Percentiles rank a stretch among this genome's conserved stretches.
Evolutionary conservation across 331 rosid species (phyloP).

Genomic region (Quercus tomentella): DNA sequence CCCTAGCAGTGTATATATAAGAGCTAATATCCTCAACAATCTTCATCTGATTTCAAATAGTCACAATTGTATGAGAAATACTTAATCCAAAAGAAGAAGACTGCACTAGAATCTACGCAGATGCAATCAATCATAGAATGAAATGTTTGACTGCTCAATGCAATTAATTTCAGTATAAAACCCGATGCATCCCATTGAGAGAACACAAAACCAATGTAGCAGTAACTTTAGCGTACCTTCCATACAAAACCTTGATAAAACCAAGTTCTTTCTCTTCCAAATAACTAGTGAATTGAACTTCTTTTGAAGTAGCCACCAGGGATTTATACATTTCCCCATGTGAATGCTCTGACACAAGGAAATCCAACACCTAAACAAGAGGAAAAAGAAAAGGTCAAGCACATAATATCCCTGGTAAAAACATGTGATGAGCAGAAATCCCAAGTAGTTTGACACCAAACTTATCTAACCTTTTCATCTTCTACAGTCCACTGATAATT

Average conservation of each 20-base stretch:
- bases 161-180: background rate
- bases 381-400: background rate
- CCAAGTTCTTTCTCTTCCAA: slow-evolving; percentile 57
- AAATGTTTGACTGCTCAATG: background rate
- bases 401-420: background rate
- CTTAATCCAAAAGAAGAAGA: background rate
- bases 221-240: slow-evolving; percentile 56
- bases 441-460: background rate
- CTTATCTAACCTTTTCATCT: slow-evolving; percentile 68
- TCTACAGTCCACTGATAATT: slow-evolving; percentile 82
- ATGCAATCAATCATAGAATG: background rate
- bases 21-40: background rate
- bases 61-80: background rate
- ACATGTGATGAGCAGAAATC: background rate
- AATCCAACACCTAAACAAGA: slow-evolving; percentile 68
- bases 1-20: no score
- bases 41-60: background rate
- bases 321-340: slow-evolving; percentile 31
- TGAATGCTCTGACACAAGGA: slow-evolving; percentile 36
- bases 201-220: background rate
- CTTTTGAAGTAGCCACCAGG: slow-evolving; percentile 36
- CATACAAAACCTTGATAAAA: slow-evolving; percentile 65
- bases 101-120: background rate
- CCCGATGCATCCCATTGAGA: background rate
- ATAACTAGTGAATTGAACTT: slow-evolving; percentile 39